Evolutionary conservation across 176 grass and related monocot species (phyloP), one percentile per base, ranked within the genome.

Genomic region (Oryza coarctata): DNA sequence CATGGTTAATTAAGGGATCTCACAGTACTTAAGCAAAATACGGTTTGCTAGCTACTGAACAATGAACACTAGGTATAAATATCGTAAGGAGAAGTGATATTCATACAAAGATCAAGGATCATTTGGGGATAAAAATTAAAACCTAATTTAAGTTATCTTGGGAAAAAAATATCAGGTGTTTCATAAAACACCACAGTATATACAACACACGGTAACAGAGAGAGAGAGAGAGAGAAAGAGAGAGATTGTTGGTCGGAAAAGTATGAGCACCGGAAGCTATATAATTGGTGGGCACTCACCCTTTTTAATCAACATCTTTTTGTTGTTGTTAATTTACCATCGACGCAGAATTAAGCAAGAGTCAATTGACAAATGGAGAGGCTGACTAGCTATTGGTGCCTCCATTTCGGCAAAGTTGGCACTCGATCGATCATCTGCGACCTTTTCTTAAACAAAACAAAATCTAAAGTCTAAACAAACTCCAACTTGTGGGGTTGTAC

Each of bases 331-430:
- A 8, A 78, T 18, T 63, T 73, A 55, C 39, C 52, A 40, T 7
- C 2, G 38, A 64, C 70, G 9, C 25, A 14, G 27, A 34, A 30
- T 64, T 34, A 68, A 74, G 13, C 15, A 74, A 60, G 65, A 45
- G 55, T 44, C 55, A 77, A 71, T 7, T 35, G 65, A 68, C 75
- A 68, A 69, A 68, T 75, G 63, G 77, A 64, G 78, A 63, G 27
- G 60, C 47, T 60, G 77, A 58, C 70, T 45, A 12, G 10, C n/a
- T 49, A 62, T 36, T 58, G 65, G 78, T 72, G 82, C 82, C 78
- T 82, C 78, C 78, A 20, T 78, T 26, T 79, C 66, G 78, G 88
- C 73, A 86, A 86, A 86, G 78, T 71, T 78, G 83, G 39, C 79
- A 29, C 27, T 55, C 20, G 50, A 55, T 12, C 32, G 32, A 33